A percentile compares a stretch with the other conserved stretches of the same genome.
phyloP scores from a whole-genome alignment of 2,329 filamentous ascomycete species.

The Stenocarpella maydis region DNA sequence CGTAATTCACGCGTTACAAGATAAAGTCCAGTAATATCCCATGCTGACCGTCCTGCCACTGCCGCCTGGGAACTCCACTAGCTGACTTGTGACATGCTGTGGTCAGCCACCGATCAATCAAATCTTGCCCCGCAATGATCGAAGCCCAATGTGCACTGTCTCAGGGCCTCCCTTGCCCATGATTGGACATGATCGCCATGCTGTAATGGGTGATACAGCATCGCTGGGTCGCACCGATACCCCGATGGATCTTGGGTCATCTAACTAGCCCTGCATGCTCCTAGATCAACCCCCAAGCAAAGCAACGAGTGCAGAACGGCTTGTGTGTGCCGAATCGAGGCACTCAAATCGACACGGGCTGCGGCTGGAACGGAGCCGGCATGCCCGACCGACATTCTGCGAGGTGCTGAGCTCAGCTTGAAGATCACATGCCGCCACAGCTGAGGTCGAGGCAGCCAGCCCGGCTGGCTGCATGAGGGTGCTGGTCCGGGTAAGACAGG shows the following conservation, averaged over 20 bases:
- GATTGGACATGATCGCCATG: not conserved
- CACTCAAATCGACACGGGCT: not conserved
- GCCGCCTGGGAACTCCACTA: no score
- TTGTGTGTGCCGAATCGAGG: not conserved
- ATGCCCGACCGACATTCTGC: not conserved
- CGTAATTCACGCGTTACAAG: no score
- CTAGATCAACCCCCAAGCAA: not conserved
- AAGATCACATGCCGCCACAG: constrained; percentile 17
- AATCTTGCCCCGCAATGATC: not conserved
- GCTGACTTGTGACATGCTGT: not conserved
- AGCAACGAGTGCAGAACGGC: no score
- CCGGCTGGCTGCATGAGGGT: constrained; percentile 21
- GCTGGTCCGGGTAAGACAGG: constrained; percentile 18
- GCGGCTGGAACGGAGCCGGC: no score
- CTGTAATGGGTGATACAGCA: constrained; percentile 1
- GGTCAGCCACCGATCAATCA: constrained; percentile 2
- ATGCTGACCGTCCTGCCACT: no score
- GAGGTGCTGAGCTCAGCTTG: not conserved
- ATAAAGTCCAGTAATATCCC: no score
- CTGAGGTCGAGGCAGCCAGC: not conserved
- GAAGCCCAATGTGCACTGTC: not conserved
- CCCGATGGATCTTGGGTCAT: not conserved
- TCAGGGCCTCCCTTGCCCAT: not conserved
- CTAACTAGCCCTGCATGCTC: not conserved
- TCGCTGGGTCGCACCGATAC: not conserved